Evolutionary conservation across 2,329 filamentous ascomycete genomes (phyloP).

Genomic region (Pseudogymnoascus sp.): DNA sequence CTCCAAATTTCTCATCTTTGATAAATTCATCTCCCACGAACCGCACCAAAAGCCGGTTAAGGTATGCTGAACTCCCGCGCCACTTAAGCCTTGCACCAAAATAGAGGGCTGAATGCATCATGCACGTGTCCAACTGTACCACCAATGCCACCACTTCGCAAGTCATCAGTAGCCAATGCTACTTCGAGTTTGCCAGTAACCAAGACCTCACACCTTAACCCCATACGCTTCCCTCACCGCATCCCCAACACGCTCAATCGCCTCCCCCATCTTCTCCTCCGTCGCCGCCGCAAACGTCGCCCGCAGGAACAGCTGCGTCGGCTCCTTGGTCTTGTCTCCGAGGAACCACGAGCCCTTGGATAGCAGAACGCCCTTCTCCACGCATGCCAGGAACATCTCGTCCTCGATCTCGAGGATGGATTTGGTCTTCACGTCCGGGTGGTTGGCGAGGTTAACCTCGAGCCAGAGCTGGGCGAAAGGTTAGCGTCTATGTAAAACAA

Average conservation of each 20-base stretch:
- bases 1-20: neutral
- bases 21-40: neutral
- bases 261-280: slow-evolving; percentile 61
- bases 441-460: slow-evolving; percentile 56
- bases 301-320: slow-evolving; percentile 64
- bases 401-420: slow-evolving; percentile 67
- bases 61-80: neutral
- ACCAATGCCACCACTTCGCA: neutral
- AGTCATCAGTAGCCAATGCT: neutral
- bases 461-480: slow-evolving; percentile 58
- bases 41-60: neutral
- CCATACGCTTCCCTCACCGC: slow-evolving; percentile 60
- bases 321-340: slow-evolving; percentile 49
- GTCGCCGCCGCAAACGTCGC: slow-evolving; percentile 82
- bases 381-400: slow-evolving; percentile 71
- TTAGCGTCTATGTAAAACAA: slow-evolving; percentile 9
- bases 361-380: slow-evolving; percentile 71
- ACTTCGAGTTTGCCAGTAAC: neutral
- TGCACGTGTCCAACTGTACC: neutral
- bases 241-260: slow-evolving; percentile 67
- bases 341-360: slow-evolving; percentile 84
- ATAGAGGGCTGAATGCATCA: neutral
- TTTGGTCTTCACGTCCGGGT: slow-evolving; percentile 51
- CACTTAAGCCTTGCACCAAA: neutral
- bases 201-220: slow-evolving; percentile 5